These are phyloP conservation scores for Ehretia macrophylla DNA, from an alignment of 257 asterid species.

Conservation along the genomic window DNA sequence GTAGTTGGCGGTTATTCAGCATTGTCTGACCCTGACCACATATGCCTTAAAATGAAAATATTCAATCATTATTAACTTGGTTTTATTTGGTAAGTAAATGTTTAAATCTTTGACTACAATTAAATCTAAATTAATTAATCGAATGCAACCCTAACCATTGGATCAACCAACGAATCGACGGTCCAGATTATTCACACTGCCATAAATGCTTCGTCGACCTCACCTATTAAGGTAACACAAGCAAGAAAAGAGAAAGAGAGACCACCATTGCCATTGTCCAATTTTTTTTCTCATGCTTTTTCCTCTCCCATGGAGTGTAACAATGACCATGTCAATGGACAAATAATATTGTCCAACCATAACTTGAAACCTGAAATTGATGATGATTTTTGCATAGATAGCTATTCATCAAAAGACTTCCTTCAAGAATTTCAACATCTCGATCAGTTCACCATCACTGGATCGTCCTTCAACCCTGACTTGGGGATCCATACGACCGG, in stretches of 20 bases:
- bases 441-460: constrained; percentile 28
- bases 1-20: too few species aligned
- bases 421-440: constrained; percentile 56
- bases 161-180: constrained; percentile 11
- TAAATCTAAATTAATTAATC: not conserved
- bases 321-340: constrained; percentile 3
- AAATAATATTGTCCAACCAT: constrained; percentile 25
- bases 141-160: constrained; percentile 10
- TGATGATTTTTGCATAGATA: constrained; percentile 28
- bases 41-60: not conserved
- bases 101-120: not conserved
- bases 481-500: constrained; percentile 28
- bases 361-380: constrained; percentile 37
- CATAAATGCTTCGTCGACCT: constrained; percentile 23
- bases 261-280: not conserved
- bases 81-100: not conserved
- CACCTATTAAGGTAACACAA: constrained; percentile 14
- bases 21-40: not conserved
- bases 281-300: not conserved
- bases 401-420: constrained; percentile 32
- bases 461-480: constrained; percentile 28
- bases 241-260: constrained; percentile 3
- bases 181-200: constrained; percentile 12
- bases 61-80: not conserved
- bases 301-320: constrained; percentile 21